A percentile compares a stretch with the other conserved stretches of the same genome.
These are phyloP conservation scores for Kluyveromyces sp. DNA, from an alignment of 1,139 yeast genomes.

Conservation along the genomic window DNA sequence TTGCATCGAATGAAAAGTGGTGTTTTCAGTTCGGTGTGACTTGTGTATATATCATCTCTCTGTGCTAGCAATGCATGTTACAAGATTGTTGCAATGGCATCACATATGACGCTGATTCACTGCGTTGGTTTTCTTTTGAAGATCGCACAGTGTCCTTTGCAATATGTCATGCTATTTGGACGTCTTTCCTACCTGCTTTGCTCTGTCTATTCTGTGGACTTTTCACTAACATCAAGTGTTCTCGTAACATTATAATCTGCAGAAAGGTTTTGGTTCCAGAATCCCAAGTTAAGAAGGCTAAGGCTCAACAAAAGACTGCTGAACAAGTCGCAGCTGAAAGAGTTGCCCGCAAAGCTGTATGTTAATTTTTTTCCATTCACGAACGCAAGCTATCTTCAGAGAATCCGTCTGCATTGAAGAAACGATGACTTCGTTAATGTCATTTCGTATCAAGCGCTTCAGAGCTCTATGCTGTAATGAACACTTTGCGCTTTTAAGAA, in stretches of 20 bases:
- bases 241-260: slow-evolving; percentile 16
- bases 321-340: slow-evolving; percentile 85
- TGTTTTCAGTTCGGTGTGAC: slow-evolving; percentile 34
- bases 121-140: neutral
- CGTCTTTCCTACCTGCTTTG: no score
- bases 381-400: neutral
- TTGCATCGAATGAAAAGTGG: slow-evolving; percentile 33
- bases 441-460: no score
- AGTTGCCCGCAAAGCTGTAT: slow-evolving; percentile 83
- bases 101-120: neutral
- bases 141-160: no score
- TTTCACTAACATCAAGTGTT: slow-evolving; percentile 2
- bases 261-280: slow-evolving; percentile 62
- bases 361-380: slow-evolving; percentile 34
- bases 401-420: neutral
- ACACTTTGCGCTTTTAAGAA: no score
- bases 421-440: no score
- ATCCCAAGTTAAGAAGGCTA: slow-evolving; percentile 90
- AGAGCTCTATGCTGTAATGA: no score
- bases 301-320: slow-evolving; percentile 81
- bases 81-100: no score
- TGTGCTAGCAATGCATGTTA: neutral
- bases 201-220: neutral
- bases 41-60: slow-evolving; percentile 15
- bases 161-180: no score